Percentiles rank a stretch among this genome's conserved stretches.
These are phyloP conservation scores for Myriangium duriaei DNA, from an alignment of 2,329 filamentous ascomycete species.

Conservation along the genomic window DNA sequence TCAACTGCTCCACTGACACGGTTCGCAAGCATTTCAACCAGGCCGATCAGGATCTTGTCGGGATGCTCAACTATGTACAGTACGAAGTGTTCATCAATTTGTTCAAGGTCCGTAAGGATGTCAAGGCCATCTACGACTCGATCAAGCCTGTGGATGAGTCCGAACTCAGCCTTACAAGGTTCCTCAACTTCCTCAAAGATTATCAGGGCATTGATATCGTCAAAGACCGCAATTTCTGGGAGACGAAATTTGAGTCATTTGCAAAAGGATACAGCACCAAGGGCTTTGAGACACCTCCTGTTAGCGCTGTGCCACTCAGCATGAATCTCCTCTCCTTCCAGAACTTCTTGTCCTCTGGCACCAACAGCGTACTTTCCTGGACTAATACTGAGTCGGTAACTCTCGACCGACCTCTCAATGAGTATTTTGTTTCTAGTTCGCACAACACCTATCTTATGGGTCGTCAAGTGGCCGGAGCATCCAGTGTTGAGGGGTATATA, in stretches of 20 bases:
- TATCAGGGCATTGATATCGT: slow-evolving; percentile 67
- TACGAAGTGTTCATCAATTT: slow-evolving; percentile 74
- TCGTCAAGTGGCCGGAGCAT: slow-evolving; percentile 76
- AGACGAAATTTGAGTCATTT: slow-evolving; percentile 58
- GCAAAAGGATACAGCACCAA: slow-evolving; percentile 33
- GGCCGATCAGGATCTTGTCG: slow-evolving; percentile 52
- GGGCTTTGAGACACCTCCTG: slow-evolving; percentile 19
- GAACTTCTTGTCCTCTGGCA: slow-evolving; percentile 60
- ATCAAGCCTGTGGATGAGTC: slow-evolving; percentile 37
- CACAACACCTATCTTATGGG: slow-evolving; percentile 96
- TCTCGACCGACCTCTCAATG: slow-evolving; percentile 79
- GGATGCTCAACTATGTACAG: slow-evolving; percentile 61
- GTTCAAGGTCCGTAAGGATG: slow-evolving; percentile 73
- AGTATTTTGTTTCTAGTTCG: slow-evolving; percentile 96
- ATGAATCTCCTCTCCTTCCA: slow-evolving; percentile 74
- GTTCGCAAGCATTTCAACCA: slow-evolving; percentile 61
- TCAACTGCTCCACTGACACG: slow-evolving; percentile 69
- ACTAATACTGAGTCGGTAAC: slow-evolving; percentile 14
- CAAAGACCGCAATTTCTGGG: slow-evolving; percentile 53
- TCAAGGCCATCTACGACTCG: slow-evolving; percentile 58
- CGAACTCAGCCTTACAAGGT: slow-evolving; percentile 58
- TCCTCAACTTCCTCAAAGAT: slow-evolving; percentile 60
- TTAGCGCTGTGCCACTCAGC: slow-evolving; percentile 27
- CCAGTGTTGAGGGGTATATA: slow-evolving; percentile 92
- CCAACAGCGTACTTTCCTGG: slow-evolving; percentile 51